These are phyloP conservation scores for Colletotrichum scovillei DNA, from an alignment of 2,329 filamentous ascomycete genomes.

Conservation along the genomic window DNA sequence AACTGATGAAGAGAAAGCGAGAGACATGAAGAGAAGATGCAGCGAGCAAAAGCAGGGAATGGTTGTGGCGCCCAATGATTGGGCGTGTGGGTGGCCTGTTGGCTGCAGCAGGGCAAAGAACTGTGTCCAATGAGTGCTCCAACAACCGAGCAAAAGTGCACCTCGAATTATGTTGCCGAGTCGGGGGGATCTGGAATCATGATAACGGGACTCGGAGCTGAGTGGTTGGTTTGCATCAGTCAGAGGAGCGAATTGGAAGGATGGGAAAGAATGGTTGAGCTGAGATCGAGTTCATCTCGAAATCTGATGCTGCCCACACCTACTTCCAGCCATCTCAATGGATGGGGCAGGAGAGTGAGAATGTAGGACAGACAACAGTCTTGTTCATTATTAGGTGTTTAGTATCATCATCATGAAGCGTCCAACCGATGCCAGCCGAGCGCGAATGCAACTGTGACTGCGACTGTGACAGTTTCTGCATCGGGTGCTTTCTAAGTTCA, in stretches of 20 bases:
- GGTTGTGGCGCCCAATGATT: constrained; percentile 10
- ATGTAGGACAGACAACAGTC: not conserved
- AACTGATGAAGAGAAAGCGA: no score
- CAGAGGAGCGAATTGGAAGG: not conserved
- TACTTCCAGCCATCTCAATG: not conserved
- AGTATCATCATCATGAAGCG: constrained; percentile 7
- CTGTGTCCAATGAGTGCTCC: not conserved
- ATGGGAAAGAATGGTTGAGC: not conserved
- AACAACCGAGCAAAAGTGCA: not conserved
- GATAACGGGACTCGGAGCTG: constrained; percentile 5
- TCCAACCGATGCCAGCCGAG: not conserved
- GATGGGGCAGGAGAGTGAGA: not conserved
- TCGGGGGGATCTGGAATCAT: not conserved
- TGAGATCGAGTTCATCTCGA: not conserved
- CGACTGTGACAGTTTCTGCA: not conserved
- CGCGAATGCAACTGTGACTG: not conserved
- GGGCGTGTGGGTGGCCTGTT: not conserved
- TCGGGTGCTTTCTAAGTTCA: not conserved
- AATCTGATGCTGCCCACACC: not conserved
- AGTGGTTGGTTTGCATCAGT: not conserved
- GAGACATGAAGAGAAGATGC: not conserved
- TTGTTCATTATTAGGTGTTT: constrained; percentile 18
- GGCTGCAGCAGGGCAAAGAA: constrained; percentile 12
- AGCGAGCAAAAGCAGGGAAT: not conserved
- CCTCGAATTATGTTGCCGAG: not conserved